Percentiles rank a stretch among this genome's conserved stretches.
These are phyloP conservation scores for Trichoderma pleuroti DNA, from an alignment of 2,329 filamentous ascomycete species.

Conservation along the genomic window DNA sequence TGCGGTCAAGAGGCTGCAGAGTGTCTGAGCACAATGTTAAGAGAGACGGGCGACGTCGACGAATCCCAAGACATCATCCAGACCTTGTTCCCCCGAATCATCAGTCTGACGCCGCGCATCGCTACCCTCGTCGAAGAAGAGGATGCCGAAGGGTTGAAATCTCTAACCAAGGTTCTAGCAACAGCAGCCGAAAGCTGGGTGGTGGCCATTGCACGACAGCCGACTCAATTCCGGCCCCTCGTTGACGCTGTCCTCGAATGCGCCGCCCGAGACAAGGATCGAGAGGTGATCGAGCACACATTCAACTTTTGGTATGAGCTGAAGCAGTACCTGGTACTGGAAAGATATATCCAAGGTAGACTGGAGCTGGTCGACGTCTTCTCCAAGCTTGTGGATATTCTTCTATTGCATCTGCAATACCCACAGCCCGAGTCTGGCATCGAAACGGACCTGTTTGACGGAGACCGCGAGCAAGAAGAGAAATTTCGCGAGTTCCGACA, in stretches of 20 bases:
- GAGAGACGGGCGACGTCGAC: slow-evolving; percentile 90
- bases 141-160: slow-evolving; percentile 81
- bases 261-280: slow-evolving; percentile 78
- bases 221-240: slow-evolving; percentile 73
- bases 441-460: slow-evolving; percentile 85
- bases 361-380: slow-evolving; percentile 76
- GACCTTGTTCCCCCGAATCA: slow-evolving; percentile 73
- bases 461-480: slow-evolving; percentile 91
- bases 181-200: slow-evolving; percentile 95
- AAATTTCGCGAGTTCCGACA: slow-evolving; percentile 96
- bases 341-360: slow-evolving; percentile 81
- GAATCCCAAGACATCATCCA: slow-evolving; percentile 81
- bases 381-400: slow-evolving; percentile 84
- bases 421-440: slow-evolving; percentile 71
- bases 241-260: slow-evolving; percentile 93
- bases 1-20: slow-evolving; percentile 88
- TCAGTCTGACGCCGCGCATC: slow-evolving; percentile 74
- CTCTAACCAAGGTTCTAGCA: slow-evolving; percentile 83
- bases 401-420: slow-evolving; percentile 87
- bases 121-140: slow-evolving; percentile 71
- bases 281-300: slow-evolving; percentile 87
- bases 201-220: slow-evolving; percentile 81
- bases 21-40: slow-evolving; percentile 86
- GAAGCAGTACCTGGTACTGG: slow-evolving; percentile 90
- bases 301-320: slow-evolving; percentile 99